Conservation (phyloP, 768 basidiomycete species). For the Suillus paluster region DNA sequence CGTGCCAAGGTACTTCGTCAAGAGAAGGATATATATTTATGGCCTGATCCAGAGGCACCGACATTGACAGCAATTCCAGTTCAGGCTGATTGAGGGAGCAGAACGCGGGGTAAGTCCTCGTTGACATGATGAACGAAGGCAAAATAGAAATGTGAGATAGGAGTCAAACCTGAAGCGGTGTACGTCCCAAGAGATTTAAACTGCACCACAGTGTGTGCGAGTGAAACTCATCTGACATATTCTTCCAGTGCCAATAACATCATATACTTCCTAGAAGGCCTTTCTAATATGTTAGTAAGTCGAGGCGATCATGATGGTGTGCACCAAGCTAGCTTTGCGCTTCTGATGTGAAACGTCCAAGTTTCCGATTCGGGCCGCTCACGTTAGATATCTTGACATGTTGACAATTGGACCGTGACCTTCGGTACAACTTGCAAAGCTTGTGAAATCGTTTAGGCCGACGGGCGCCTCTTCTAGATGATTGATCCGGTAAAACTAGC, state of each 20-base stretch:
- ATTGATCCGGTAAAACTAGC: neutral
- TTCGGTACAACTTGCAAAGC: neutral
- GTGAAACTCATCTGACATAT: neutral
- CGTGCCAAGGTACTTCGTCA: neutral
- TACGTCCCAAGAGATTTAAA: neutral
- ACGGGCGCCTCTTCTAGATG: neutral
- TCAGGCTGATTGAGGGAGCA: conserved; percentile 6
- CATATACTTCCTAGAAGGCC: neutral
- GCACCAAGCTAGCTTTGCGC: too few relatives aligned
- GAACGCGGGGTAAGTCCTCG: neutral
- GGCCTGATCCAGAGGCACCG: neutral
- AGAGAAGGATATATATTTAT: neutral
- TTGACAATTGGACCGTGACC: too few relatives aligned
- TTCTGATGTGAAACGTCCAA: too few relatives aligned
- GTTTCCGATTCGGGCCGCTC: too few relatives aligned
- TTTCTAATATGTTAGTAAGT: neutral
- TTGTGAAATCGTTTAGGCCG: neutral
- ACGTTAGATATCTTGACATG: too few relatives aligned
- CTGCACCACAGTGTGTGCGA: neutral
- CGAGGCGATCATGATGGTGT: neutral
- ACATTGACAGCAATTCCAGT: neutral
- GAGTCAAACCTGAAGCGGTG: neutral
- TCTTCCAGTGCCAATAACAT: neutral
- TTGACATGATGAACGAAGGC: neutral
- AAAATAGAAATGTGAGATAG: neutral